phyloP scores from a whole-genome alignment of 345 rosid genomes.

The Gossypium arboreum region DNA sequence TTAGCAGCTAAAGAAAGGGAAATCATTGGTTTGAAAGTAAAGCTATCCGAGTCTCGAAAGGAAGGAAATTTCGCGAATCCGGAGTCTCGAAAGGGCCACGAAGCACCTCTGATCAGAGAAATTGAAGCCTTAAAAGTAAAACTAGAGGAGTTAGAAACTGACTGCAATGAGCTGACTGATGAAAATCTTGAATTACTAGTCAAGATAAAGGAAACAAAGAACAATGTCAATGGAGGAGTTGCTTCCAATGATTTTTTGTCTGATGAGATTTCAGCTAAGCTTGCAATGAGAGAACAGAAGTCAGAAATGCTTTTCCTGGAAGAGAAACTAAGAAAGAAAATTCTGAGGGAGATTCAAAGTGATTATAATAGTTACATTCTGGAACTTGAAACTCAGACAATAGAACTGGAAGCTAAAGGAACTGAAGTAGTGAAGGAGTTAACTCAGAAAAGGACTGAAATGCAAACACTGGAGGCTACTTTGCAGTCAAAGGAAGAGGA shows the following conservation, averaged over 20 bases:
- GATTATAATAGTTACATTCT: constrained; percentile 23
- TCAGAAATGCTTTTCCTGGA: constrained; percentile 22
- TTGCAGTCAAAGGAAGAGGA: constrained; percentile 40
- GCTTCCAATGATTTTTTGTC: constrained; percentile 4
- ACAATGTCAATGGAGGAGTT: constrained; percentile 16
- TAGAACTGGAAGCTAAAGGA: constrained; percentile 32
- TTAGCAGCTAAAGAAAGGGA: constrained; percentile 37
- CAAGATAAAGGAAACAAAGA: constrained; percentile 37
- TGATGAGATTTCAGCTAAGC: constrained; percentile 10
- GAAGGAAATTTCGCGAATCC: constrained; percentile 18
- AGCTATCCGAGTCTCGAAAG: constrained; percentile 22
- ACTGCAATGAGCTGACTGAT: constrained; percentile 61
- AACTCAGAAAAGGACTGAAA: constrained; percentile 19
- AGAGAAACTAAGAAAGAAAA: constrained; percentile 31
- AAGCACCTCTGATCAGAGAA: constrained; percentile 28
- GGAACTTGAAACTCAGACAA: constrained; percentile 32
- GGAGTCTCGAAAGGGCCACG: constrained; percentile 10
- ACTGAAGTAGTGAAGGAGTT: constrained; percentile 26
- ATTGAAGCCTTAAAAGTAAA: constrained; percentile 37
- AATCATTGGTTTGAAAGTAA: constrained; percentile 29
- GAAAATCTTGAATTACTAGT: constrained; percentile 51
- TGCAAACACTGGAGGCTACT: constrained; percentile 32
- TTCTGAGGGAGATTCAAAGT: constrained; percentile 27
- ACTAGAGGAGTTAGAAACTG: constrained; percentile 50
- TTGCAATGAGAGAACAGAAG: constrained; percentile 19